Conservation (phyloP, 2,329 filamentous ascomycete genomes). For the Penicillium sp. region DNA sequence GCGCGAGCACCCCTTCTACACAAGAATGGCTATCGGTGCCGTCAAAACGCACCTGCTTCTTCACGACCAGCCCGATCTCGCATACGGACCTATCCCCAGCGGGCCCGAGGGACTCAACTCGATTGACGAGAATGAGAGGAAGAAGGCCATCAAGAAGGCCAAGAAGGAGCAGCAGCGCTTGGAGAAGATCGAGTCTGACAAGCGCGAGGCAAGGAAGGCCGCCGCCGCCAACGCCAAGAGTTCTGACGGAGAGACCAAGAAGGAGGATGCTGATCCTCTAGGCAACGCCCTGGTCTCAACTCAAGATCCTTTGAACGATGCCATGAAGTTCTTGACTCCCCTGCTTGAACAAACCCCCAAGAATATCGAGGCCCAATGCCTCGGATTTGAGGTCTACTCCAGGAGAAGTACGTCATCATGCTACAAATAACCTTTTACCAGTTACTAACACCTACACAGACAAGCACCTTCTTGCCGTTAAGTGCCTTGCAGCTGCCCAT, state of each 20-base stretch:
- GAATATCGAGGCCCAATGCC: constrained; percentile 77
- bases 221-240: constrained; percentile 63
- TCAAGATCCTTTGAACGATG: constrained; percentile 78
- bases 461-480: constrained; percentile 84
- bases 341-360: constrained; percentile 81
- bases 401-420: constrained; percentile 68
- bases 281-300: constrained; percentile 80
- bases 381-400: constrained; percentile 88
- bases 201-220: constrained; percentile 81
- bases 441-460: constrained; percentile 52
- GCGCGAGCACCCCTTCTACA: constrained; percentile 91
- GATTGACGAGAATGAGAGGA: constrained; percentile 65
- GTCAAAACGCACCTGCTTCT: constrained; percentile 78
- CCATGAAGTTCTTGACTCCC: constrained; percentile 80
- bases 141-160: constrained; percentile 88
- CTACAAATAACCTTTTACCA: not conserved
- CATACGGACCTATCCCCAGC: constrained; percentile 62
- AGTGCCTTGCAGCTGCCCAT: constrained; percentile 75
- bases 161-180: constrained; percentile 75
- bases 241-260: constrained; percentile 65
- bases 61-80: constrained; percentile 70
- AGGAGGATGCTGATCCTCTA: constrained; percentile 86
- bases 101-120: constrained; percentile 55
- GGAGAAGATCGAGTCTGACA: constrained; percentile 78
- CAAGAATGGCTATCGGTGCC: constrained; percentile 77